These are phyloP conservation scores for Pontederia paniculata DNA, from an alignment of 176 grass and related monocot genomes.

Conservation along the genomic window DNA sequence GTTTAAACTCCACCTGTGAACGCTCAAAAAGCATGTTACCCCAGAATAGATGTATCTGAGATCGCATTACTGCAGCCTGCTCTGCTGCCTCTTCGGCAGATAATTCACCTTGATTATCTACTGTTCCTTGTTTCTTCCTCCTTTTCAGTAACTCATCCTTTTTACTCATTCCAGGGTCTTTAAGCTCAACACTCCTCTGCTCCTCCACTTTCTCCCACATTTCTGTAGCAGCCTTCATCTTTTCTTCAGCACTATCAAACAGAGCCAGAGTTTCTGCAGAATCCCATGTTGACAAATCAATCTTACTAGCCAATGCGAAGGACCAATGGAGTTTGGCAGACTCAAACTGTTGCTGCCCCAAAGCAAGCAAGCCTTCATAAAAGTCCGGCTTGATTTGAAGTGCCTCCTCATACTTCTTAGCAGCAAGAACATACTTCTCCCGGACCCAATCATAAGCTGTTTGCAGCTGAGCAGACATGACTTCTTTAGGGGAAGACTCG, in stretches of 20 bases:
- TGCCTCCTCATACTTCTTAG: slow-evolving; percentile 66
- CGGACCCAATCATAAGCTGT: slow-evolving; percentile 81
- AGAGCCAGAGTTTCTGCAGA: slow-evolving; percentile 66
- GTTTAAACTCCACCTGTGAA: slow-evolving; percentile 94
- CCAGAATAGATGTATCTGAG: slow-evolving; percentile 98
- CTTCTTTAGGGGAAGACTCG: slow-evolving; percentile 65
- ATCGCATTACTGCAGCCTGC: slow-evolving; percentile 78
- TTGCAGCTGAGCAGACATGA: slow-evolving; percentile 52
- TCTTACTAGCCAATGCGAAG: slow-evolving; percentile 75
- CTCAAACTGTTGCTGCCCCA: slow-evolving; percentile 95
- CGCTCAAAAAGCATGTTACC: slow-evolving; percentile 99
- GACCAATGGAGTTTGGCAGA: slow-evolving; percentile 97
- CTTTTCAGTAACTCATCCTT: slow-evolving; percentile 60
- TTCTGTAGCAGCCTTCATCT: slow-evolving; percentile 82
- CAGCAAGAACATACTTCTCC: slow-evolving; percentile 70
- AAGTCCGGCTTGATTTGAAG: slow-evolving; percentile 89
- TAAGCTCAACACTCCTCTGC: slow-evolving; percentile 63
- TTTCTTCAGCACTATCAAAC: slow-evolving; percentile 77
- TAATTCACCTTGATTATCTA: slow-evolving; percentile 54
- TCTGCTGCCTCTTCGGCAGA: slow-evolving; percentile 68
- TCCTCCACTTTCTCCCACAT: slow-evolving; percentile 99
- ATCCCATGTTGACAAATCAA: slow-evolving; percentile 72
- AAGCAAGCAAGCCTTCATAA: slow-evolving; percentile 95
- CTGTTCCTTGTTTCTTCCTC: slow-evolving; percentile 41
- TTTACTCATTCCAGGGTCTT: slow-evolving; percentile 44